Conservation (phyloP, 257 asterid genomes). For the Lithospermum erythrorhizon region DNA sequence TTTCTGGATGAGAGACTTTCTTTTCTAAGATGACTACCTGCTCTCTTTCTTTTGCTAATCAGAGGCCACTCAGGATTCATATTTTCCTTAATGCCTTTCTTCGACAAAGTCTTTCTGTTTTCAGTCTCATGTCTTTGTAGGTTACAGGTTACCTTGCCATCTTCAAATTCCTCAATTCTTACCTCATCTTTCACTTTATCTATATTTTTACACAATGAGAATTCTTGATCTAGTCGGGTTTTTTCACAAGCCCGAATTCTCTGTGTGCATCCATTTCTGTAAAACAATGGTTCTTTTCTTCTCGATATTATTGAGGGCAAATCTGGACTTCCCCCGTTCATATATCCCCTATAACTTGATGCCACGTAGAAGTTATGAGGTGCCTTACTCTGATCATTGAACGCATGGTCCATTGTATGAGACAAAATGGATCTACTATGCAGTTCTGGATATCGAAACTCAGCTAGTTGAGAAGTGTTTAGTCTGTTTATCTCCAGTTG, state of each 20-base stretch:
- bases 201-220: conserved; percentile 20
- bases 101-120: conserved; percentile 17
- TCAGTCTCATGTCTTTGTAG: conserved; percentile 17
- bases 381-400: conserved; percentile 17
- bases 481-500: conserved; percentile 16
- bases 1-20: conserved; percentile 14
- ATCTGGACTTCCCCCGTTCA: conserved; percentile 27
- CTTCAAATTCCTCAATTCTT: conserved; percentile 14
- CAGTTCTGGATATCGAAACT: conserved; percentile 16
- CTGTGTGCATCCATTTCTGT: conserved; percentile 68
- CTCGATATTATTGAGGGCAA: conserved; percentile 52
- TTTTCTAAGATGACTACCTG: conserved; percentile 23
- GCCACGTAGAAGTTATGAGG: conserved; percentile 20
- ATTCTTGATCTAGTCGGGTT: conserved; percentile 21
- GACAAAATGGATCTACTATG: conserved; percentile 16
- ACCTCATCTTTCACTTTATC: conserved; percentile 17
- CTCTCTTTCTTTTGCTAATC: conserved; percentile 39
- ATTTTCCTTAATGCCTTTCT: conserved; percentile 23
- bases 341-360: conserved; percentile 24
- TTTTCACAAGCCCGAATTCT: conserved; percentile 68
- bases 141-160: conserved; percentile 19
- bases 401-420: conserved; percentile 10
- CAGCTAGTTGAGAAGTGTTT: conserved; percentile 15
- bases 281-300: conserved; percentile 48
- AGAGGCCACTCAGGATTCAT: neutral